Percentiles rank a stretch among this genome's conserved stretches.
These are phyloP conservation scores for Mortierella sp. DNA, from an alignment of 371 early-diverging fungal genomes.

Conservation along the genomic window DNA sequence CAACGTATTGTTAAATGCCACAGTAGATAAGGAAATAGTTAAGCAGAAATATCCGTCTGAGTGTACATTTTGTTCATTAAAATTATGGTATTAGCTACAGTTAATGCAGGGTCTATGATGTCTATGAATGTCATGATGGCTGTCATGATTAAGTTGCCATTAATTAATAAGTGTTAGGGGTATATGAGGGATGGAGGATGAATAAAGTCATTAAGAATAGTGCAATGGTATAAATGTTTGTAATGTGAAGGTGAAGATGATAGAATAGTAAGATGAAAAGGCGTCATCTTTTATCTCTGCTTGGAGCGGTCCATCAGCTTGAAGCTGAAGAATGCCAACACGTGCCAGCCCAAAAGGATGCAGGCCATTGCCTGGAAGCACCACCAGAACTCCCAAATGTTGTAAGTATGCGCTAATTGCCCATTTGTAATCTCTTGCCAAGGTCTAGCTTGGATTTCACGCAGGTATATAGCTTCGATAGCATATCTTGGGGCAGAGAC, in stretches of 20 bases:
- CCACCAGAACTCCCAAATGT: constrained; percentile 44
- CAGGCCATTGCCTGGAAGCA: constrained; percentile 46
- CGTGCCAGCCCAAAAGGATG: constrained; percentile 60
- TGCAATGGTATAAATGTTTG: neutral
- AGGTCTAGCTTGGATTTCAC: constrained; percentile 59
- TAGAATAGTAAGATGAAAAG: neutral
- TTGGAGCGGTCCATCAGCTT: constrained; percentile 63
- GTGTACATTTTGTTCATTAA: neutral
- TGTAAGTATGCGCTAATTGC: constrained; percentile 31
- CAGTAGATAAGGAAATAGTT: neutral
- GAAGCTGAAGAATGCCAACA: constrained; percentile 59
- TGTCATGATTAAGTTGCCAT: too few species aligned
- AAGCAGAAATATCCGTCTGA: too few species aligned
- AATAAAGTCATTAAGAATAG: neutral
- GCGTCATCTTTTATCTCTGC: constrained; percentile 33
- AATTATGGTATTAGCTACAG: neutral
- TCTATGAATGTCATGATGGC: neutral
- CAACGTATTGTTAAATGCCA: neutral
- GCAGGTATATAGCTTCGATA: constrained; percentile 64
- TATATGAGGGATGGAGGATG: neutral
- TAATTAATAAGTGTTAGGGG: too few species aligned
- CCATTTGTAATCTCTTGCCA: constrained; percentile 53
- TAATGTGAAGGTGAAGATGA: neutral
- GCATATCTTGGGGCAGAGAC: constrained; percentile 67
- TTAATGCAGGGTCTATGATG: neutral